Evolutionary conservation across 441 rosid species (phyloP).

Genomic region (Adansonia madagascariensis): DNA sequence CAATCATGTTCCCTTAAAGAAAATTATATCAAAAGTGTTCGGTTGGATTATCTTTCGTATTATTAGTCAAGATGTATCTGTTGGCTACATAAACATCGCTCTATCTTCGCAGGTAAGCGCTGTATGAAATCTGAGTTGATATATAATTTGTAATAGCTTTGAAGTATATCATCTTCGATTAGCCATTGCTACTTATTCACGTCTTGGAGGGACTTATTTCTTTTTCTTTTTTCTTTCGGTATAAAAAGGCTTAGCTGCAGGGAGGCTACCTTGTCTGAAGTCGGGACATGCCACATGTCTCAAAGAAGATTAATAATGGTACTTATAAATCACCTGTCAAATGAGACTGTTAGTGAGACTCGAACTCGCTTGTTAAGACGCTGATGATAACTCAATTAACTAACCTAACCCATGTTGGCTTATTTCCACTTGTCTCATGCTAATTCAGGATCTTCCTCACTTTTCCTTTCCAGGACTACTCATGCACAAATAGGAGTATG

Average conservation of each 20-base stretch:
- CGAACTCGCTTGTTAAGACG: too few relatives aligned
- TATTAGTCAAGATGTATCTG: not conserved
- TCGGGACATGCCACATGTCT: too few relatives aligned
- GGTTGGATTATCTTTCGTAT: not conserved
- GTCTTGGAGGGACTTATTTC: not conserved
- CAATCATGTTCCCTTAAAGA: constrained; percentile 33
- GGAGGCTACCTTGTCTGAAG: too few relatives aligned
- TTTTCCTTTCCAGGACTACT: not conserved
- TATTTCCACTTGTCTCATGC: too few relatives aligned
- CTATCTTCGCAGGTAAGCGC: not conserved
- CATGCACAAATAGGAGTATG: constrained; percentile 2
- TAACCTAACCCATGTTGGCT: too few relatives aligned
- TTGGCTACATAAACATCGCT: not conserved
- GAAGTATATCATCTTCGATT: not conserved
- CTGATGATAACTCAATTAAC: too few relatives aligned
- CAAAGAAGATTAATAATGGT: too few relatives aligned
- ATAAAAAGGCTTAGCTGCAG: too few relatives aligned
- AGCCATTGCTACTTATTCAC: not conserved
- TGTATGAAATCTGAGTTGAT: not conserved
- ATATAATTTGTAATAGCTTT: not conserved
- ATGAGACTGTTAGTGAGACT: too few relatives aligned
- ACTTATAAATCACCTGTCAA: too few relatives aligned
- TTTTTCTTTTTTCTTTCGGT: too few relatives aligned
- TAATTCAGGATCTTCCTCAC: constrained; percentile 2
- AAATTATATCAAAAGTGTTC: constrained; percentile 18